Evolutionary conservation across 2,329 filamentous ascomycete species (phyloP), one percentile per base, ranked within the genome.

Genomic region (Fusarium siculi): DNA sequence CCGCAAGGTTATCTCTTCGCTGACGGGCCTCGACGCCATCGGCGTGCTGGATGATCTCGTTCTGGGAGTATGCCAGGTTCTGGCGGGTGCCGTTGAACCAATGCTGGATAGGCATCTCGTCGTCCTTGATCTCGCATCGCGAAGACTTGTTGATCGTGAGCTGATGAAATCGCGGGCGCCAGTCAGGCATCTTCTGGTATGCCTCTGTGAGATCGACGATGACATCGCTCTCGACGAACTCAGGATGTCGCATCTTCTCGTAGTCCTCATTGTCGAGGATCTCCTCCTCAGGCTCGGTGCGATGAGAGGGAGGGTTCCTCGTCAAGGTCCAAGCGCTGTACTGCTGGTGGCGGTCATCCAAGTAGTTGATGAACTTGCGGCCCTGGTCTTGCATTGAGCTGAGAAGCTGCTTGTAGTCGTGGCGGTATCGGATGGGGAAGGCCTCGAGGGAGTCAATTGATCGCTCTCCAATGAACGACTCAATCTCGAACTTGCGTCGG

Each of bases 271-370:
- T 74, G 1, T 79, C 63, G 12, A 83, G 75, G 8, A 81, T 80
- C 66, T 82, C 82, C 1, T 78, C 74, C 1, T 82, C 80, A 1
- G 79, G 72, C 8, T 80, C 78, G 0, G 47, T 62, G 7, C 61
- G 73, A 30, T 79, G 65, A 37, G 68, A 73, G 1, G 80, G 81
- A 0, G 82, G 82, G 68, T 83, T 82, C 9, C 81, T 75, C 1
- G 82, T 82, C 57, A 84, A 59, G 0, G 83, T 84, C 84, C 83
- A 85, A 0, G 81, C 83, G 25, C 81, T 82, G 74, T 85, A 84
- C 23, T 81, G 78, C 62, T 82, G 80, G 52, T 85, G 83, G 5
- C 80, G 78, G 32, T 83, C 81, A 1, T 78, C 72, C 3, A 83
- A 57, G 61, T 76, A 81, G 16, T 79, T 70, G 57, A 80, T 70